Evolutionary conservation across 805 yeast species (phyloP).

Genomic region (Suhomyces sp.): DNA sequence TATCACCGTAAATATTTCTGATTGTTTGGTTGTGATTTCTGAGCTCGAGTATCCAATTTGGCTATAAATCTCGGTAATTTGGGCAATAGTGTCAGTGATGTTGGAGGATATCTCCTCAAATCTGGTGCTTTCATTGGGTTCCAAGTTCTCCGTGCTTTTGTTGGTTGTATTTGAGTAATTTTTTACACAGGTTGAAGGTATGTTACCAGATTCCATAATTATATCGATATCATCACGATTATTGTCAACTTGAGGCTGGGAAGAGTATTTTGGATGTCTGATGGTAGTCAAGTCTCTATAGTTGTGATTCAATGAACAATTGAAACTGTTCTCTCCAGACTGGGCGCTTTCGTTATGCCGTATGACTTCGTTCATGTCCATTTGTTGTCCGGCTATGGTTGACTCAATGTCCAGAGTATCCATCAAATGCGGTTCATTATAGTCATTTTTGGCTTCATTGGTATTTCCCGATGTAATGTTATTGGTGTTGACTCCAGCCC

Average conservation of each 20-base stretch:
- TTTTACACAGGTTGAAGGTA: too few relatives aligned
- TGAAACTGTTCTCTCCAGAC: slow-evolving; percentile 1
- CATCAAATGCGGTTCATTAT: neutral
- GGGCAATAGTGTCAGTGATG: slow-evolving; percentile 37
- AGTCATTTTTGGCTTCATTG: neutral
- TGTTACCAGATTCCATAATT: neutral
- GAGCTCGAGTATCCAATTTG: slow-evolving; percentile 55
- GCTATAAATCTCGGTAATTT: slow-evolving; percentile 47
- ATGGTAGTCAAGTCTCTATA: too few relatives aligned
- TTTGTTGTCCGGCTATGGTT: slow-evolving; percentile 4
- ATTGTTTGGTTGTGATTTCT: slow-evolving; percentile 50
- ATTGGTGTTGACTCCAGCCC: too few relatives aligned
- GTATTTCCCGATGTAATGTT: too few relatives aligned
- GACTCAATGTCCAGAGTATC: slow-evolving; percentile 11
- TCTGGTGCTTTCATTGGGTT: slow-evolving; percentile 6
- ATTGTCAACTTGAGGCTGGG: too few relatives aligned
- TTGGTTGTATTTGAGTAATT: too few relatives aligned
- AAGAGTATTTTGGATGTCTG: too few relatives aligned
- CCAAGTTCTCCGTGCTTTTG: slow-evolving; percentile 4
- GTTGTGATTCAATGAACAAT: too few relatives aligned
- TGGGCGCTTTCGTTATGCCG: too few relatives aligned
- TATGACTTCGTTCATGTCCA: slow-evolving; percentile 1
- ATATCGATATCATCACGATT: neutral
- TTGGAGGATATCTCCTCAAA: slow-evolving; percentile 33
- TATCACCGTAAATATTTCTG: slow-evolving; percentile 48